Evolutionary conservation across 495 filamentous ascomycete species (phyloP).

Genomic region (Daldinia caldariorum): DNA sequence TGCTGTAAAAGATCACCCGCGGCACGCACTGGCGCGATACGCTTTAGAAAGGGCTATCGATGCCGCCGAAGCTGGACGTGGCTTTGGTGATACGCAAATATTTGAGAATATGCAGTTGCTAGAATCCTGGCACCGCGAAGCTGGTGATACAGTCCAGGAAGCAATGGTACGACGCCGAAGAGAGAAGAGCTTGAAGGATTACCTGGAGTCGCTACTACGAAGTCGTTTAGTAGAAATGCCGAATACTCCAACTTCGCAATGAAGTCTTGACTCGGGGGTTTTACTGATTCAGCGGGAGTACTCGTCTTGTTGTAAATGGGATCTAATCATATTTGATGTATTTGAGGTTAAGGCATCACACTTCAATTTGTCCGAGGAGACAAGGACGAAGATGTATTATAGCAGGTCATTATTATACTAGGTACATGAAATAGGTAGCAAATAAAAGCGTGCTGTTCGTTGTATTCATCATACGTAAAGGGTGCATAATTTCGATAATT

Average conservation of each 20-base stretch:
- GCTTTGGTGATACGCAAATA: slow-evolving; percentile 33
- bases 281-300: neutral
- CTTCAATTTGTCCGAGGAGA: neutral
- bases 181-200: slow-evolving; percentile 32
- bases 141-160: slow-evolving; percentile 27
- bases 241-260: slow-evolving; percentile 14
- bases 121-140: slow-evolving; percentile 39
- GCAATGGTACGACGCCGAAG: slow-evolving; percentile 24
- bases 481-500: neutral
- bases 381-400: slow-evolving; percentile 1
- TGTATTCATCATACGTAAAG: neutral
- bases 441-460: neutral
- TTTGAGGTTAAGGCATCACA: neutral
- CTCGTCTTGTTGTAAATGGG: neutral
- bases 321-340: neutral
- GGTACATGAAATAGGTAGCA: neutral
- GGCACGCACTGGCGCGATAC: slow-evolving; percentile 37
- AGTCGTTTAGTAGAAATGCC: slow-evolving; percentile 1
- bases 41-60: slow-evolving; percentile 31
- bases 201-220: slow-evolving; percentile 22
- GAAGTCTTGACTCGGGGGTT: neutral
- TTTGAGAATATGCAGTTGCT: slow-evolving; percentile 39
- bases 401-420: neutral
- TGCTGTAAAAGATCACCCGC: slow-evolving; percentile 19
- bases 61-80: slow-evolving; percentile 23